Percentiles rank a stretch among this genome's conserved stretches.
phyloP scores from a whole-genome alignment of 163 green algal species.

The Scenedesmus sp. region DNA sequence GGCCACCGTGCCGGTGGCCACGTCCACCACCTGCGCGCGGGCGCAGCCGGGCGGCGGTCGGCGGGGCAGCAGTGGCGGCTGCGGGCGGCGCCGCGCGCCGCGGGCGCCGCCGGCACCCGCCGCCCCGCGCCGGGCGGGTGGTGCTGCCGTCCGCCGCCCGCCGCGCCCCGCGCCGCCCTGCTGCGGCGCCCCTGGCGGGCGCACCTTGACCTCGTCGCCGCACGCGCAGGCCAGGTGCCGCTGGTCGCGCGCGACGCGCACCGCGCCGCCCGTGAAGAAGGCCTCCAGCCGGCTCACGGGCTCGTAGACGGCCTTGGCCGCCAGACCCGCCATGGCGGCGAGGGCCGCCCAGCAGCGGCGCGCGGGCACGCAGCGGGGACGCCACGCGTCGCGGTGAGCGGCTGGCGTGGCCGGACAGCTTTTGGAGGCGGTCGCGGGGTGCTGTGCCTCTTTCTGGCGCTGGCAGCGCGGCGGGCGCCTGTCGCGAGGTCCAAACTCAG shows the following conservation, averaged over 20 bases:
- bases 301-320: conserved; percentile 71
- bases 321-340: no score
- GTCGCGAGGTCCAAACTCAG: no score
- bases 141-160: neutral
- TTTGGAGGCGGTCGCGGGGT: no score
- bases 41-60: neutral
- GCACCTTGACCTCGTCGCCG: conserved; percentile 89
- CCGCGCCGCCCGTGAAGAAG: conserved; percentile 85
- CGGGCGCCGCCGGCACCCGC: neutral
- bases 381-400: no score
- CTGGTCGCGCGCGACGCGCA: conserved; percentile 68
- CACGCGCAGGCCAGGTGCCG: conserved; percentile 80
- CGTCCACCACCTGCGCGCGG: conserved; percentile 69
- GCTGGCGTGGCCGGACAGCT: no score
- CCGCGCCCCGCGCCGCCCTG: neutral
- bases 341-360: no score
- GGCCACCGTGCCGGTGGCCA: conserved; percentile 66
- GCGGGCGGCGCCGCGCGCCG: neutral
- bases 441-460: no score
- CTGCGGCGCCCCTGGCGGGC: no score
- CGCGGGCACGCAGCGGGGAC: no score
- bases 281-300: conserved; percentile 75
- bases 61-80: neutral
- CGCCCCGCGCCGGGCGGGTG: neutral
- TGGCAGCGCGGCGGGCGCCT: no score